Percentiles rank a stretch among this genome's conserved stretches.
phyloP scores from a whole-genome alignment of 2,329 filamentous ascomycete species.

The Epichloe typhina region DNA sequence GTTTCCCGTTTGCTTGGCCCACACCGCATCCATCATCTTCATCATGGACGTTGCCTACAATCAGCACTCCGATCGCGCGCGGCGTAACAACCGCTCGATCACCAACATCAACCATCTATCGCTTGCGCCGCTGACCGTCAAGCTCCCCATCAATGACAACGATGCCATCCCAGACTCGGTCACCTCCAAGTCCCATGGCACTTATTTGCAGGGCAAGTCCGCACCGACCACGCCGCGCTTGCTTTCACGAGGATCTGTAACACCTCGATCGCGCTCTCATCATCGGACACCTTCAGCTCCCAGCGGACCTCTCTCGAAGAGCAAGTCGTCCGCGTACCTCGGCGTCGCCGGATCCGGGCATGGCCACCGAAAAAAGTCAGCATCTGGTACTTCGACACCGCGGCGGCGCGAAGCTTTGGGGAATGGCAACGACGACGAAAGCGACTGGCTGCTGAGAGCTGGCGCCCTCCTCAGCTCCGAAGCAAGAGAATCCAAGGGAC shows the following conservation, averaged over 20 bases:
- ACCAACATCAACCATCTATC: slow-evolving; percentile 47
- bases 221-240: slow-evolving; percentile 52
- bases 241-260: slow-evolving; percentile 40
- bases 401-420: slow-evolving; percentile 19
- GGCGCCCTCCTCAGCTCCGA: slow-evolving; percentile 49
- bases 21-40: neutral
- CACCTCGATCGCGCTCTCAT: slow-evolving; percentile 33
- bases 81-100: slow-evolving; percentile 45
- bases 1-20: neutral
- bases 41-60: slow-evolving; percentile 47
- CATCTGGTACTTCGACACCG: slow-evolving; percentile 22
- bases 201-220: slow-evolving; percentile 49
- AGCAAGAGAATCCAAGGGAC: slow-evolving; percentile 53
- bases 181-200: slow-evolving; percentile 22
- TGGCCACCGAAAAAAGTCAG: slow-evolving; percentile 10
- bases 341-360: slow-evolving; percentile 8
- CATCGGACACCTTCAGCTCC: slow-evolving; percentile 27
- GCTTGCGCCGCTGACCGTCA: slow-evolving; percentile 50
- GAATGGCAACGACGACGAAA: slow-evolving; percentile 31
- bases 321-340: slow-evolving; percentile 50
- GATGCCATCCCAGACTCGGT: slow-evolving; percentile 30
- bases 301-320: slow-evolving; percentile 35
- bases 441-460: slow-evolving; percentile 52
- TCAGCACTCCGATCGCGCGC: slow-evolving; percentile 42
- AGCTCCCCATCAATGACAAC: slow-evolving; percentile 43